Base-by-base conservation (phyloP, 352 stramenopile genomes). In the Phytopythium boreale region DNA sequence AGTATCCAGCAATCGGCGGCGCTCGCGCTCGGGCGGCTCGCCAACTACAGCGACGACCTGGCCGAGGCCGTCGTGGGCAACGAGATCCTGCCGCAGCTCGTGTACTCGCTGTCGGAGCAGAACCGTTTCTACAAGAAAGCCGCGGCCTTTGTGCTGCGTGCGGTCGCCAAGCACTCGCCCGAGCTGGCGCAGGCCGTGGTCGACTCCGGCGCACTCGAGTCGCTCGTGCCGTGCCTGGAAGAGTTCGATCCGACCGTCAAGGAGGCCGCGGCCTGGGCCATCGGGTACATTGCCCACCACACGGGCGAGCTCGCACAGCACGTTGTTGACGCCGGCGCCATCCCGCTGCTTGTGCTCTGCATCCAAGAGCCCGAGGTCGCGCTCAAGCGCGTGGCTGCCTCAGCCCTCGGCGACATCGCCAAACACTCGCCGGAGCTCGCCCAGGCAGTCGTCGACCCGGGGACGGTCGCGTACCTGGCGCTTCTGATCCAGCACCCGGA, bases 71-170 rank as follows among this genome's bases (percentile, higher is more conserved):
- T 98, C 4, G 95, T 98, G 9, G 92, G 90, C 20, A 98, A 98
- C 67, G 95, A 98, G 65, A 98, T 98, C 63, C 76, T 98, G n/a
- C 94, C 94, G 22, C 95, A 98, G 63, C 87, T 98, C n/a, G 95
- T 98, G 22, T 98, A 98, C 69, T 98, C 93, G 27, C 78, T 98
- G 8, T 96, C 88, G 41, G 93, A 98, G 68, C 90, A 98, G 70
- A 98, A 98, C 68, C 80, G 94, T 46, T 98, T 98, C 65, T 98
- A 98, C 78, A 98, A 98, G 74, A 98, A 98, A 68, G 92, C 95
- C 0, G 94, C 94, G 3, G 93, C 93, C 5, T 98, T 98, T 64
- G 94, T 98, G 24, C 71, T 98, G 50, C 87, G 95, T 3, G 88
- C 95, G 19, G 94, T 98, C 31, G 94, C 95, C 34, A 98, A 98